These are phyloP conservation scores for Amanita exitialis DNA, from an alignment of 768 basidiomycete genomes.

Conservation along the genomic window DNA sequence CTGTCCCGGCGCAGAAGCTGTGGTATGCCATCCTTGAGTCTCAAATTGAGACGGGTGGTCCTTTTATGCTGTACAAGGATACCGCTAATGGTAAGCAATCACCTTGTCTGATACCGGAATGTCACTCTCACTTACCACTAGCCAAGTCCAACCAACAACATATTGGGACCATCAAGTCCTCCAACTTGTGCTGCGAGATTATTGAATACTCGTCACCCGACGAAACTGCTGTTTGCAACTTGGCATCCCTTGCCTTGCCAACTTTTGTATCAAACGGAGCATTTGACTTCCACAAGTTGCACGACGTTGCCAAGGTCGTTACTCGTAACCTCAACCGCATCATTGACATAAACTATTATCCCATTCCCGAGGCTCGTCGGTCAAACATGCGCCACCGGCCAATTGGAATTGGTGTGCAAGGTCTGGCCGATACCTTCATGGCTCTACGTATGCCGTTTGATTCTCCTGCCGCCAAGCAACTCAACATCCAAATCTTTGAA, in stretches of 20 bases:
- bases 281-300: constrained; percentile 93
- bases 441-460: constrained; percentile 94
- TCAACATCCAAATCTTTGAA: constrained; percentile 96
- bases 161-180: constrained; percentile 97
- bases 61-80: constrained; percentile 99
- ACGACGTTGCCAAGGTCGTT: constrained; percentile 90
- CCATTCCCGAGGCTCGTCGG: constrained; percentile 79
- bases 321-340: constrained; percentile 88
- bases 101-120: neutral
- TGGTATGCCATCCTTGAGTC: constrained; percentile 97
- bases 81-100: constrained; percentile 69
- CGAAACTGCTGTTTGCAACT: constrained; percentile 96
- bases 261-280: constrained; percentile 73
- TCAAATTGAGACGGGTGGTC: constrained; percentile 97
- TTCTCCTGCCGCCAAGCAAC: constrained; percentile 70
- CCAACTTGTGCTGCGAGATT: constrained; percentile 98
- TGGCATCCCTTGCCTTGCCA: constrained; percentile 93
- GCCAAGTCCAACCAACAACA: constrained; percentile 98
- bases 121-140: constrained; percentile 18
- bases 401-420: constrained; percentile 95
- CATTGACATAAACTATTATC: constrained; percentile 95
- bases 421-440: constrained; percentile 98
- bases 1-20: constrained; percentile 89
- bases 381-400: constrained; percentile 98
- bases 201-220: constrained; percentile 97